Evolutionary conservation across 257 asterid species (phyloP), one percentile per base, ranked within the genome.

Genomic region (Fraxinus americana): DNA sequence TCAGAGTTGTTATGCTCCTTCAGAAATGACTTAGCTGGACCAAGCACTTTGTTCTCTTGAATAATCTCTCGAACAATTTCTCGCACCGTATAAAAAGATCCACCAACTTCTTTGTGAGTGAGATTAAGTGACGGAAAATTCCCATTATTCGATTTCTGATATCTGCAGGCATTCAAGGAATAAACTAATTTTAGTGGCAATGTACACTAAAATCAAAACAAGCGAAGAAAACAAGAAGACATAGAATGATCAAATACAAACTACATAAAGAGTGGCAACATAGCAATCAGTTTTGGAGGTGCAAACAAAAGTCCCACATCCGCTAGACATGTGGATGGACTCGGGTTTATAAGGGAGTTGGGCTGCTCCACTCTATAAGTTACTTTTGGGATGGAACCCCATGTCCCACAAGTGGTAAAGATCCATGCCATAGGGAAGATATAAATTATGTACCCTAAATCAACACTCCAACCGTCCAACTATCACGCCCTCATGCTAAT

Each of bases 31-130:
- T 82, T 92, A 72, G 94, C 89, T 76, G 98, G 96, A 81, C 94
- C 97, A 80, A 92, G 83, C 67, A 92, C 93, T 86, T 89, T 88
- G 81, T 94, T 94, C 79, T 94, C 98, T 80, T 94, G 98, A 84
- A 94, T 94, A 43, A 94, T 87, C 83, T 94, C 98, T 63, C 98
- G 82, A 76, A 94, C 96, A 80, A 91, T 85, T 85, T 94, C 97
- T 70, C 98, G 86, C 30, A 94, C 97, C 3, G 89, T 92, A 82
- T 94, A 94, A 88, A 90, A 94, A 38, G 98, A 94, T 75, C 98
- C 97, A 70, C 97, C 98, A 77, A 94, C 98, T 89, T 94, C 97
- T 80, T 91, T 92, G 87, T 94, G 98, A 54, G 98, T 82, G 80
- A 94, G 90, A 85, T 86, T 94, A 84, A 94, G 90, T 19, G 96